Evolutionary conservation across 2,329 filamentous ascomycete genomes (phyloP), one percentile per base, ranked within the genome.

Genomic region (Mycosphaerella sp.): DNA sequence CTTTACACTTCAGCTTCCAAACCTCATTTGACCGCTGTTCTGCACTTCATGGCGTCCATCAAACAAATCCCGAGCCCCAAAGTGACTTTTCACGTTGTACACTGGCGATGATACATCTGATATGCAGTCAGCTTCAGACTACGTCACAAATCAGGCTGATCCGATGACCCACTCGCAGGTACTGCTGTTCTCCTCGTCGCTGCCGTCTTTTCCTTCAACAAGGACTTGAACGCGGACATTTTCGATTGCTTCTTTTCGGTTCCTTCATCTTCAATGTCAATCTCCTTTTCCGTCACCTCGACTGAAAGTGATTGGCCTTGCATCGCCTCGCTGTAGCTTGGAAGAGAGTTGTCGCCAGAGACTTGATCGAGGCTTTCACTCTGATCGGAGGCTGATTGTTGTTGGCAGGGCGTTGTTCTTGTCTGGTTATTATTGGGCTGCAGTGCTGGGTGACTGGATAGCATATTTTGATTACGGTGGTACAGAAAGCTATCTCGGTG

Each of bases 311-410:
- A 43, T 21, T 32, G 45, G 28, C 41, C 45, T 34, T 49, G 35
- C 18, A 27, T 53, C 12, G 41, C 41, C 8, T 49, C 44, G 9
- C 18, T 44, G 50, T 53, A 49, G n/a, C 40, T 39, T 32, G 50
- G 41, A 12, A 40, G 48, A 27, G 48, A 50, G 16, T 34, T 50
- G 35, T 49, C 41, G n/a, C 47, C 18, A 13, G 18, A 13, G 1
- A 14, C 8, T 40, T 50, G 47, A 6, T 49, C 17, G 32, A 49
- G 39, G 5, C 39, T 30, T 18, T 27, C 18, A 17, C 17, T 17
- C 43, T 37, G 41, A 36, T 13, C 2, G 30, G 12, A n/a, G 32
- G 36, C 36, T 44, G 47, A 30, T 36, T 27, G 12, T 39, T 40
- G 35, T 28, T 45, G 36, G 30, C 3, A 32, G 3, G 30, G 9